Base-by-base conservation (phyloP, 164 flowering plant species). In the Liriodendron chinense region DNA sequence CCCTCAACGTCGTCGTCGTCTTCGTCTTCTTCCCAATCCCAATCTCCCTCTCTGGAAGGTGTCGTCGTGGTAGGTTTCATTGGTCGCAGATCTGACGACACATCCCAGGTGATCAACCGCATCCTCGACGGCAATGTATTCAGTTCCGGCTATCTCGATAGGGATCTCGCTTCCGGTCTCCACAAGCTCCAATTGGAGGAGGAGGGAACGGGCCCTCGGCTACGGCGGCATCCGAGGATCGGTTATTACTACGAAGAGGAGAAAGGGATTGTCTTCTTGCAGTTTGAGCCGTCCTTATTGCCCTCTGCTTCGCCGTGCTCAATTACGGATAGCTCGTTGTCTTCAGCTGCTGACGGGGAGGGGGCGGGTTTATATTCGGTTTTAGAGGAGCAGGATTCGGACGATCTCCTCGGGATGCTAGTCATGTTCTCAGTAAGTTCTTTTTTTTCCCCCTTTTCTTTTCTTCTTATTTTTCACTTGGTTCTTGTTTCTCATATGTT, bases 11-110 rank as follows among this genome's bases (percentile, higher is more conserved):
- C 85, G 3, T 18, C 83, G 6, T 76, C 87, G 2, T 83, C 73
- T 21, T 78, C 72, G 28, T 69, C 85, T 0, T 34, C 74, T 5
- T 71, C 85, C 1, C 79, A 70, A 0, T 69, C 87, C 49, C 82
- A 78, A 13, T 64, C 71, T 18, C 76, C 78, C 24, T 25, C 70
- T 14, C 24, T 56, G 1, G 85, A 85, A 16, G 90, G 93, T 76
- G 90, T 91, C 65, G 90, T 91, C 2, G 98, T 91, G 26, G 93
- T 93, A 1, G 97, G 98, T 2, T 88, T 94, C 77, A 77, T 94
- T 21, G 89, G 91, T 34, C 79, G 81, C 48, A 80, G 88, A 34
- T 76, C 84, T 66, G 83, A 79, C 43, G 86, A 87, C 67, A 81
- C 88, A 0, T 56, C 89, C 34, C 90, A 89, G 28, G 79, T 94